Evolutionary conservation across 176 grass and related monocot species (phyloP), one percentile per base, ranked within the genome.

Genomic region (Themeda triandra): DNA sequence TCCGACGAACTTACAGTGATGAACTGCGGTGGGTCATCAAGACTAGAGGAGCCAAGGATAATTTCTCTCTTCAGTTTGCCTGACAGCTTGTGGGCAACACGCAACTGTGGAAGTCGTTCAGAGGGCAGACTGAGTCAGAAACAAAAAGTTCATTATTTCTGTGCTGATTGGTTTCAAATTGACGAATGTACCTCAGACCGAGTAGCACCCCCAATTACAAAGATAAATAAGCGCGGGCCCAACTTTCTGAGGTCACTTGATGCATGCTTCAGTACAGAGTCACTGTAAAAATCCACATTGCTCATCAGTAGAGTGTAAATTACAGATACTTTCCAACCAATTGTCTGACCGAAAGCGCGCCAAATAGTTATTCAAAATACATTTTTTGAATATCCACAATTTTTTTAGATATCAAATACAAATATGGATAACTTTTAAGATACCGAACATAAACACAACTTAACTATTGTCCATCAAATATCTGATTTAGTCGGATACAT

Each of bases 61-160:
- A 97, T 92, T 78, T 97, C 92, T 77, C 90, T 87, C 69, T 94
- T 91, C 24, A 97, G 88, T 87, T 97, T 97, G 13, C 81, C 70
- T 15, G 88, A 80, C 48, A 97, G 90, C 81, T 92, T 97, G 88
- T 97, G 94, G 51, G 89, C 88, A 23, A 75, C 88, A 0, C 90
- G 89, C 64, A 97, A 72, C 94, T 94, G 88, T 19, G 63, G 80
- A 18, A 81, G 27, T 42, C 79, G 81, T 88, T 73, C 25, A 78
- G 11, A 39, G 13, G 10, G 82, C 17, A 66, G 27, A 67, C 63
- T 25, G 79, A 88, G 73, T 62, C n/a, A 23, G 21, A 31, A 35
- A n/a, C 24, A 66, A 13, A 25, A 59, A 4, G 9, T 18, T 37
- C 17, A 75, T 63, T 31, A 53, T 67, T 77, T 42, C 51, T 19